Evolutionary conservation across 1,139 yeast species (phyloP), one percentile per base, ranked within the genome.

Genomic region (Candida neerlandica): DNA sequence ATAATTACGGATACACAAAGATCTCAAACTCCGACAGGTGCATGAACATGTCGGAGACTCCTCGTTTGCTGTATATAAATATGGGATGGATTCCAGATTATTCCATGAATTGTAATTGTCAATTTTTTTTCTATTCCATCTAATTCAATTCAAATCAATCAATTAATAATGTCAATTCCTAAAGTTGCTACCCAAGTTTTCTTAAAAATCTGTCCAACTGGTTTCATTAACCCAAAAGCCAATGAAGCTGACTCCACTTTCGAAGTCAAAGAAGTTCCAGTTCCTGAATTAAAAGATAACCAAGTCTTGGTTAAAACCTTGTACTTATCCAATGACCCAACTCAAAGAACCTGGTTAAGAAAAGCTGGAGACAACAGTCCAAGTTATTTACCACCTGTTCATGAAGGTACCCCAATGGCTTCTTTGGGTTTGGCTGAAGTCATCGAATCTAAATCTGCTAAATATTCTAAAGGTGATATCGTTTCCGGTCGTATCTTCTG

Each of bases 291-390:
- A 47, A 58, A 70, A 50, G 74, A 71, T 1, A 79, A 74, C 39
- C 77, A 82, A 53, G 53, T 82, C 6, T 66, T 81, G 33, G 69
- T 82, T 26, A 77, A 80, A 62, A 64, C 73, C 5, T 55, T 78
- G 44, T 75, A 73, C 51, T 60, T 84, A n/a, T 82, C 88, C 37
- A 82, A 84, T 58, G 89, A 84, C 60, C 89, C 89, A 14, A 80
- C 86, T 10, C 88, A 83, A 61, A 79, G 85, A 63, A 75, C 77
- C 46, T 84, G 87, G 86, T 82, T 84, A 45, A 72, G 70, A 51
- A 72, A 71, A 50, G 70, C 65, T 49, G 63, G 72, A 14, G 64
- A 75, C 15, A 67, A 71, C 4, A 72, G 66, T 45, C 69, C 76
- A 55, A 68, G 74, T 50, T 84, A 84, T 59, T 66, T 72, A 9